Conservation (phyloP, 140 eudicot genomes). For the Cichorium intybus region DNA sequence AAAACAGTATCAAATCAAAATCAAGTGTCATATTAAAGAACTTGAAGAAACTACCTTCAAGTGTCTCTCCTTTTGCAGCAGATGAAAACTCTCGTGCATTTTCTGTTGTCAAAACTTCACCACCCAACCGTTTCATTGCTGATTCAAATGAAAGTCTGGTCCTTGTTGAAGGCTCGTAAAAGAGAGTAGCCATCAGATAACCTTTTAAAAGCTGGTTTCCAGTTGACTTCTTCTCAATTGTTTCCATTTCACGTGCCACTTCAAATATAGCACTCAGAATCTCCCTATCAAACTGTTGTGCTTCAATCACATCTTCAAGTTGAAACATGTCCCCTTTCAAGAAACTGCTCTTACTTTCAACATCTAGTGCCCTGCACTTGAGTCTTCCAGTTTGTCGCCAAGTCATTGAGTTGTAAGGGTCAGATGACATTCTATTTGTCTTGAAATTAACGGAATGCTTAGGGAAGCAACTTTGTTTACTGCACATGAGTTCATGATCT, state of each 20-base stretch:
- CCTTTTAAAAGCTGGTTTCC: slow-evolving; percentile 82
- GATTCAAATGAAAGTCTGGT: slow-evolving; percentile 98
- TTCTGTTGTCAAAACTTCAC: slow-evolving; percentile 97
- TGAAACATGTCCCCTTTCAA: slow-evolving; percentile 60
- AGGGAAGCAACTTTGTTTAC: slow-evolving; percentile 8
- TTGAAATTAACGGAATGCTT: slow-evolving; percentile 4
- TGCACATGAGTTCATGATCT: slow-evolving; percentile 23
- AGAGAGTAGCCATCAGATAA: slow-evolving; percentile 89
- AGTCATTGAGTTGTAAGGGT: slow-evolving; percentile 19
- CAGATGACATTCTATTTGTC: slow-evolving; percentile 24
- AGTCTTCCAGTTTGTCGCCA: slow-evolving; percentile 35
- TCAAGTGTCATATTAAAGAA: not conserved
- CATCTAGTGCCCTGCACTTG: slow-evolving; percentile 54
- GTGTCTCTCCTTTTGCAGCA: slow-evolving; percentile 99
- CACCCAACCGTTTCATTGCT: slow-evolving; percentile 94
- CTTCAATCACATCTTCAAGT: slow-evolving; percentile 84
- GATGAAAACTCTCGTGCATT: slow-evolving; percentile 98
- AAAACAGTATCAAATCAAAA: slow-evolving; percentile 20
- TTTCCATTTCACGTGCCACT: slow-evolving; percentile 96
- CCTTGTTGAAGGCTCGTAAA: slow-evolving; percentile 96
- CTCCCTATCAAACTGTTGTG: slow-evolving; percentile 92
- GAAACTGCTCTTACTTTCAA: slow-evolving; percentile 32
- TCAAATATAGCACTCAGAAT: slow-evolving; percentile 83
- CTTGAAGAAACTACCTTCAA: slow-evolving; percentile 59
- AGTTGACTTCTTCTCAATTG: slow-evolving; percentile 69